phyloP scores from a whole-genome alignment of 164 flowering plant genomes.

The Liquidambar formosana region DNA sequence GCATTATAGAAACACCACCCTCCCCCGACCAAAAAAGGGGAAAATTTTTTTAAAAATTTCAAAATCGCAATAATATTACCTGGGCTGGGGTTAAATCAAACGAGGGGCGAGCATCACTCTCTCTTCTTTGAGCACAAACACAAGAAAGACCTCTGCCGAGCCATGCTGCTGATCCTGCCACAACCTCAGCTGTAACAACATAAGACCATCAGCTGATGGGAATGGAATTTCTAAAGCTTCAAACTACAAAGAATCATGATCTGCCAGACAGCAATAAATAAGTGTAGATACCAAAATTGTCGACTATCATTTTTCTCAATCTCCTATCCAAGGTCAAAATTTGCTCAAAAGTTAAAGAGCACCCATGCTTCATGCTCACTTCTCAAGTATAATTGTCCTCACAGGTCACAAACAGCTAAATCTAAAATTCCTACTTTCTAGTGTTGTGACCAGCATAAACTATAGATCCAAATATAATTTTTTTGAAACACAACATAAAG shows the following conservation, averaged over 20 bases:
- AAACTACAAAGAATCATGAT: not conserved
- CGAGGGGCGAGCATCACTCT: constrained; percentile 82
- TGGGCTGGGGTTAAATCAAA: constrained; percentile 89
- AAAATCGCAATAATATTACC: constrained; percentile 41
- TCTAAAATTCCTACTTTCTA: not conserved
- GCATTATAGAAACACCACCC: not conserved
- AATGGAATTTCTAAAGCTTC: constrained; percentile 7
- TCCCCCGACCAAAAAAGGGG: not conserved
- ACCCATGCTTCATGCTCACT: too few species aligned
- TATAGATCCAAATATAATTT: not conserved
- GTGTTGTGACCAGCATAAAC: not conserved
- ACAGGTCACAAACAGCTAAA: not conserved
- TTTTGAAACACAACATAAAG: not conserved
- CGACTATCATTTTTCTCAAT: not conserved
- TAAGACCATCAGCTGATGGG: constrained; percentile 20
- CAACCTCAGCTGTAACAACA: constrained; percentile 82
- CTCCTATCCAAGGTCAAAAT: not conserved
- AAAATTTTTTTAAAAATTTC: too few species aligned
- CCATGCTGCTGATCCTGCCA: constrained; percentile 99
- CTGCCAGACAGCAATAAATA: not conserved
- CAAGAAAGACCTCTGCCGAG: constrained; percentile 98
- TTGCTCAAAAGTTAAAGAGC: not conserved
- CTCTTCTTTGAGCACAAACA: constrained; percentile 97
- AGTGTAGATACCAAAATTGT: not conserved
- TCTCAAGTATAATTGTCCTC: not conserved